phyloP scores from a whole-genome alignment of 2,329 filamentous ascomycete species.

The Apiospora marii region DNA sequence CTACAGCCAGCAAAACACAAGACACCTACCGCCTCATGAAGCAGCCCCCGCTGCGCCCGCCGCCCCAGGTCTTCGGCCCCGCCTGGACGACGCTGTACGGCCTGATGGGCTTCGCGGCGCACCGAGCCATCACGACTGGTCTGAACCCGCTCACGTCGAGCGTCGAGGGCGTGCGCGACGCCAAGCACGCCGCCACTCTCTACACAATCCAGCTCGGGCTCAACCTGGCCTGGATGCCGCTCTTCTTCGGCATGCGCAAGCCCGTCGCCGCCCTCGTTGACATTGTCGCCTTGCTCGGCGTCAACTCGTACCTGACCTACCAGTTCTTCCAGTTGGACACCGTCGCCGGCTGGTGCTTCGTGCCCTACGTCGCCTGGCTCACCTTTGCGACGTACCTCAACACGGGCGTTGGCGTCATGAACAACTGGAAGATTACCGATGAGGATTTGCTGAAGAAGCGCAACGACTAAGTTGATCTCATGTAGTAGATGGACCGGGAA shows the following conservation, averaged over 20 bases:
- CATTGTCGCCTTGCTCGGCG: conserved; percentile 74
- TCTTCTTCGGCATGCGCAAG: conserved; percentile 83
- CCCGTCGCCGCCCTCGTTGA: conserved; percentile 80
- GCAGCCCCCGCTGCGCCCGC: conserved; percentile 71
- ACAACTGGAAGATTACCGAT: conserved; percentile 67
- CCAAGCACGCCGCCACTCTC: conserved; percentile 75
- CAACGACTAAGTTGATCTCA: neutral
- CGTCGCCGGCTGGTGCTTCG: conserved; percentile 75
- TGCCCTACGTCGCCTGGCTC: conserved; percentile 87
- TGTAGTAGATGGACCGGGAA: neutral
- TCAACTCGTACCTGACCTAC: conserved; percentile 77
- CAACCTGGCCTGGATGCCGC: conserved; percentile 89
- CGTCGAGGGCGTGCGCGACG: conserved; percentile 37
- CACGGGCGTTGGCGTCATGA: conserved; percentile 72
- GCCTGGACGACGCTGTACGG: conserved; percentile 74
- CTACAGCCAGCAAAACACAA: conserved; percentile 62
- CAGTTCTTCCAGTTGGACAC: conserved; percentile 79
- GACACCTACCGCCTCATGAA: conserved; percentile 70
- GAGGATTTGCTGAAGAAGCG: conserved; percentile 39
- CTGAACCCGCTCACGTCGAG: conserved; percentile 61
- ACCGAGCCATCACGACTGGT: conserved; percentile 75
- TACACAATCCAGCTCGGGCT: conserved; percentile 87
- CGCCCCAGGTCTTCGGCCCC: conserved; percentile 68
- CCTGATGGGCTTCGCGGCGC: conserved; percentile 87
- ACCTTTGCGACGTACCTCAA: conserved; percentile 88